phyloP scores from a whole-genome alignment of 192 early-diverging fungal species.

The Tieghemiomyces parasiticus region DNA sequence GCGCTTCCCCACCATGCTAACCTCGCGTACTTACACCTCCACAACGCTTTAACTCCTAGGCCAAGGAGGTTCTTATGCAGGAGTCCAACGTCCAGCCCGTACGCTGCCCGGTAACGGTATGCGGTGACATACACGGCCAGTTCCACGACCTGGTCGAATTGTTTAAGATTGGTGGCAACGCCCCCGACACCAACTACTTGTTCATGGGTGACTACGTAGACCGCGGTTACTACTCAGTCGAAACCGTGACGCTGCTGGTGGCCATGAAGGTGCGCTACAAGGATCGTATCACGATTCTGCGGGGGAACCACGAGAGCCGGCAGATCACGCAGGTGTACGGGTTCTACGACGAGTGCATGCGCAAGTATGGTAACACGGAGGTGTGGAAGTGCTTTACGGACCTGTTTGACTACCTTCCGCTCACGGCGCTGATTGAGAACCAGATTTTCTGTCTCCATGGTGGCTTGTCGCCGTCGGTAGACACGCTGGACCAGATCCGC shows the following conservation, averaged over 20 bases:
- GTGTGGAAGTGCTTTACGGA: slow-evolving; percentile 98
- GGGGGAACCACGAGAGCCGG: slow-evolving; percentile 97
- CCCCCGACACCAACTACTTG: slow-evolving; percentile 94
- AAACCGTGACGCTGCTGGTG: slow-evolving; percentile 90
- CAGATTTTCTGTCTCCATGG: slow-evolving; percentile 98
- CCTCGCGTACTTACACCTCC: too few species aligned
- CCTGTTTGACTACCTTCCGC: slow-evolving; percentile 91
- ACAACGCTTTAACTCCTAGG: slow-evolving; percentile 48
- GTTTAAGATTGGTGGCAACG: slow-evolving; percentile 91
- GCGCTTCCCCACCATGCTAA: too few species aligned
- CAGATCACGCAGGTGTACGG: slow-evolving; percentile 99
- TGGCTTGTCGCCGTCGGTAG: slow-evolving; percentile 86
- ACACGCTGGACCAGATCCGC: slow-evolving; percentile 93
- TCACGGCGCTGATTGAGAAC: slow-evolving; percentile 94
- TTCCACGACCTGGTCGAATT: slow-evolving; percentile 96
- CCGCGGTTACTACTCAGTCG: slow-evolving; percentile 95
- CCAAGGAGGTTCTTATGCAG: slow-evolving; percentile 88
- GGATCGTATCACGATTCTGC: slow-evolving; percentile 85
- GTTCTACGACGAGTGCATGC: slow-evolving; percentile 97
- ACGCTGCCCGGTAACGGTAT: slow-evolving; percentile 95
- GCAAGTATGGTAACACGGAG: slow-evolving; percentile 96
- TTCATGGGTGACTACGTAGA: slow-evolving; percentile 99
- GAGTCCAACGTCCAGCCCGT: slow-evolving; percentile 98
- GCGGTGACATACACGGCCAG: slow-evolving; percentile 99
- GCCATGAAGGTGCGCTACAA: slow-evolving; percentile 89